phyloP scores from a whole-genome alignment of 495 filamentous ascomycete genomes.

The Aspergillus wentii region DNA sequence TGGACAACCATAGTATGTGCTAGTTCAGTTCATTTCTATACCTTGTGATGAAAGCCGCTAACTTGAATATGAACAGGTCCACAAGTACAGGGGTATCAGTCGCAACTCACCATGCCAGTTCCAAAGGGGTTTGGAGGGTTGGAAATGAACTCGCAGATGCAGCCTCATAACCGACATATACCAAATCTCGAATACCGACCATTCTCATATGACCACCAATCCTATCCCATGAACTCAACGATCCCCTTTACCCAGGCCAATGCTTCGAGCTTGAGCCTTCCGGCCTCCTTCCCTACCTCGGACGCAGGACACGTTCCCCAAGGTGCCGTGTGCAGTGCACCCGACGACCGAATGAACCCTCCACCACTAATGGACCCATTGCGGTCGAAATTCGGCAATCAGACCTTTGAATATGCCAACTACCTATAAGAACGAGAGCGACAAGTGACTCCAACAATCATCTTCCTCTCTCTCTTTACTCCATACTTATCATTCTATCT shows the following conservation, averaged over 20 bases:
- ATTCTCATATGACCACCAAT: constrained; percentile 30
- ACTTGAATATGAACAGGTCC: constrained; percentile 20
- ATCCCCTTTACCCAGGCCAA: constrained; percentile 31
- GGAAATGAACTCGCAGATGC: constrained; percentile 28
- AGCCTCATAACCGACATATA: constrained; percentile 24
- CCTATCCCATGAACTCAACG: constrained; percentile 21
- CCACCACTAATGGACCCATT: constrained; percentile 24
- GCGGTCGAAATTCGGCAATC: constrained; percentile 24
- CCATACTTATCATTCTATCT: no score
- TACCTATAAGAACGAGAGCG: constrained; percentile 30
- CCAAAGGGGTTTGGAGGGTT: constrained; percentile 24
- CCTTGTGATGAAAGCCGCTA: background rate
- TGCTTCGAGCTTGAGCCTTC: constrained; percentile 34
- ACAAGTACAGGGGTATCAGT: constrained; percentile 29
- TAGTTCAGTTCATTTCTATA: no score
- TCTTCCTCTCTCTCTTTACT: constrained; percentile 8
- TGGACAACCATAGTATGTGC: constrained; percentile 15
- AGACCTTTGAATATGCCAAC: constrained; percentile 31
- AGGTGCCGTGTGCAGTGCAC: constrained; percentile 10
- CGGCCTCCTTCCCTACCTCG: constrained; percentile 28
- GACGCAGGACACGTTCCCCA: constrained; percentile 18
- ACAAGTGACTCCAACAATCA: no score
- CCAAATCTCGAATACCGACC: constrained; percentile 30
- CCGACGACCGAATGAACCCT: constrained; percentile 22
- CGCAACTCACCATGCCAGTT: constrained; percentile 26